phyloP scores from a whole-genome alignment of 208 protist species.

The Trichomonas vaginalis region DNA sequence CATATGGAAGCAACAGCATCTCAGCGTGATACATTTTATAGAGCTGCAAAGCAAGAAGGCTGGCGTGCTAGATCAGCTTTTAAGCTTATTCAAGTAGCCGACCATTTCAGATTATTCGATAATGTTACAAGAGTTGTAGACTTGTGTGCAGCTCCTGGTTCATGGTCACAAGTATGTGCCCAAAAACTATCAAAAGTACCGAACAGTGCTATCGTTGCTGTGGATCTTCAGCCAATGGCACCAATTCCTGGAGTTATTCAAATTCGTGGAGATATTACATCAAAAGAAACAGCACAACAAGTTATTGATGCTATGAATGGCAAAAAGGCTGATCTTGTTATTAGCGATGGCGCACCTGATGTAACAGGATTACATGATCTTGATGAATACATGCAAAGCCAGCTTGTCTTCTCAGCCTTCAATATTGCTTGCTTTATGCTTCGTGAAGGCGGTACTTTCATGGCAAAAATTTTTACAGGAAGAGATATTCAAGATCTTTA shows the following conservation, averaged over 20 bases:
- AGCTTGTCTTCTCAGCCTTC: constrained; percentile 83
- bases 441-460: constrained; percentile 44
- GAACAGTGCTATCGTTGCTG: constrained; percentile 46
- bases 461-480: constrained; percentile 93
- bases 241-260: constrained; percentile 71
- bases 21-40: constrained; percentile 88
- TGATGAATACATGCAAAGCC: constrained; percentile 88
- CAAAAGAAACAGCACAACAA: constrained; percentile 54
- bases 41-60: constrained; percentile 93
- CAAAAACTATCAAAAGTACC: constrained; percentile 30
- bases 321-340: constrained; percentile 73
- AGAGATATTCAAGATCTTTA: constrained; percentile 40
- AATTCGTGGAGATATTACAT: constrained; percentile 62
- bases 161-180: constrained; percentile 58
- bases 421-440: constrained; percentile 89
- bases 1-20: background rate
- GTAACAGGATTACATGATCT: constrained; percentile 92
- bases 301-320: constrained; percentile 73
- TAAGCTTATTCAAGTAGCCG: constrained; percentile 96
- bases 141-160: constrained; percentile 60
- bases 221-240: constrained; percentile 81
- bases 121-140: constrained; percentile 75
- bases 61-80: constrained; percentile 88
- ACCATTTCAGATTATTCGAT: constrained; percentile 81
- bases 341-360: constrained; percentile 96